Base-by-base conservation (phyloP, 768 basidiomycete genomes). In the Lentinula edodes region DNA sequence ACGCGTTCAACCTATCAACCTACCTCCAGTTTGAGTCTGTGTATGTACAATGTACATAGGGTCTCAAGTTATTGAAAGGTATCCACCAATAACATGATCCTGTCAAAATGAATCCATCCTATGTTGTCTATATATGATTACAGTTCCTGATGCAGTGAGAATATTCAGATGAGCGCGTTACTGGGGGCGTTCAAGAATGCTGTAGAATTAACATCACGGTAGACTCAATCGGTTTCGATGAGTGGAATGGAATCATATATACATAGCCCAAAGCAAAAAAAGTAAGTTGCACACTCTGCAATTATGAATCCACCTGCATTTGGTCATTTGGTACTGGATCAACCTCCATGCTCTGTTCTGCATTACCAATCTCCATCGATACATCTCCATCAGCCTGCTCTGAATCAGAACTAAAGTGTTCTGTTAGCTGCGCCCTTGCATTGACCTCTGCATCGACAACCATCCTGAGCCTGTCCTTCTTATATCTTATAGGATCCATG, bases 141-240 rank as follows among this genome's bases (percentile, higher is more conserved):
- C 20, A 23, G 5, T 48, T 6, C 20, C 46, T 7, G n/a, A n/a
- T n/a, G n/a, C n/a, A 95, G 78, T 65, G 97, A 99, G 73, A 98
- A 94, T 69, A 86, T 99, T 58, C 97, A 98, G 70, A 71, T 98
- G 56, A 93, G 93, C 6, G 94, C 94, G 0, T 74, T 99, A 63
- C 76, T 98, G 4, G 95, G 91, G 3, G 90, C 90, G 5, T 96
- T 98, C 79, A 99, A 99, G 73, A 89, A 91, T 63, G 86, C 92
- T 0, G 91, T 97, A 6, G 93, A 96, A 69, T 69, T 93, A 52
- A 81, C 87, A 12, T 56, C 55, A 23, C 55, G 55, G n/a, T 56
- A 32, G n/a, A n/a, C n/a, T n/a, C n/a, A n/a, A n/a, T n/a, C n/a
- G n/a, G n/a, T n/a, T n/a, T n/a, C n/a, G n/a, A n/a, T n/a, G 41